These are phyloP conservation scores for Penicillium brevicompactum DNA, from an alignment of 2,329 filamentous ascomycete genomes.

Conservation along the genomic window DNA sequence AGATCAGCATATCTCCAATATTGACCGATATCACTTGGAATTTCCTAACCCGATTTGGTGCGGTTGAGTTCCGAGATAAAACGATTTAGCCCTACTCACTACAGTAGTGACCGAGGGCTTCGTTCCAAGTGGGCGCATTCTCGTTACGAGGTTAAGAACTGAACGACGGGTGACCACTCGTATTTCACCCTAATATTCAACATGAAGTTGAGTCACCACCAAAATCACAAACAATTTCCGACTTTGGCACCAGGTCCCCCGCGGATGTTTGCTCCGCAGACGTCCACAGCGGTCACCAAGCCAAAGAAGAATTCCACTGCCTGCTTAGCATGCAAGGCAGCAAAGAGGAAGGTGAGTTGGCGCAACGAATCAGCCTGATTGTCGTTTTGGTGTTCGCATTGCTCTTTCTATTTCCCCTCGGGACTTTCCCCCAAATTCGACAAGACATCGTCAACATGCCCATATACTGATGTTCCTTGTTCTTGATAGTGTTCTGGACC, in stretches of 20 bases:
- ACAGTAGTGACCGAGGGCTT: not conserved
- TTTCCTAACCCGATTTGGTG: not conserved
- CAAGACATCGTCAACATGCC: not conserved
- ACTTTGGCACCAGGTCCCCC: conserved; percentile 30
- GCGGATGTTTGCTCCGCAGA: conserved; percentile 21
- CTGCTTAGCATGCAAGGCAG: conserved; percentile 38
- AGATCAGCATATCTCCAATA: not conserved
- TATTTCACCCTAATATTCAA: not conserved
- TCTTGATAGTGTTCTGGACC: conserved; percentile 37
- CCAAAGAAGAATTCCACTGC: conserved; percentile 41
- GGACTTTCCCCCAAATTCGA: not conserved
- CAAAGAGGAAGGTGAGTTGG: conserved; percentile 37
- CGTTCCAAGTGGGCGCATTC: not conserved
- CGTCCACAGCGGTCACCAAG: conserved; percentile 25
- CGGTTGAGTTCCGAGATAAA: not conserved
- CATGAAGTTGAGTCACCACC: conserved; percentile 18
- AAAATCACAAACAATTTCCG: conserved; percentile 28
- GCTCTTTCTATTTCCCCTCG: not conserved
- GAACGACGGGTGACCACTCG: not conserved
- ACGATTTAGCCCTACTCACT: not conserved
- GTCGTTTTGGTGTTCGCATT: not conserved
- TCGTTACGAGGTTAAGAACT: not conserved
- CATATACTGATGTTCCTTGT: conserved; percentile 4
- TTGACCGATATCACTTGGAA: not conserved
- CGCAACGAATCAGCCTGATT: not conserved